Evolutionary conservation across 768 basidiomycete species (phyloP), one percentile per base, ranked within the genome.

Genomic region (Pleurotus eryngii): DNA sequence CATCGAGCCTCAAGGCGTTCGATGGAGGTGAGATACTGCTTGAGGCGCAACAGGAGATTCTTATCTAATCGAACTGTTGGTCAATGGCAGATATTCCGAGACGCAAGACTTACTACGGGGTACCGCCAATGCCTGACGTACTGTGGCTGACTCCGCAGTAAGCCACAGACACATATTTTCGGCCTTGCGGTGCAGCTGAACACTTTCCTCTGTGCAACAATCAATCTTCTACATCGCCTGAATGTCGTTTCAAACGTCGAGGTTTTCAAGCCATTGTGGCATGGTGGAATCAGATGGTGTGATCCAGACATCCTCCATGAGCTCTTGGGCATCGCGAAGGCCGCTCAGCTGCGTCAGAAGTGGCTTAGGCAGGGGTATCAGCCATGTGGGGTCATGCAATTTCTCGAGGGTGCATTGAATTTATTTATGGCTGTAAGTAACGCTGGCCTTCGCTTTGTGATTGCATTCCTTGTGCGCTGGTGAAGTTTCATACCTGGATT

Each of bases 231-330:
- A 64, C 61, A 74, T 58, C 0, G 60, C 57, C 0, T 53, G 46
- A 30, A 61, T 58, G 0, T 57, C 57, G 5, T 58, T 57, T n/a
- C 65, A 67, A 2, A 74, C 64, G 4, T 67, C 60, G 1, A 45
- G 15, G 49, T 77, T 70, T 6, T 68, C 61, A 0, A 76, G 64
- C 75, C 76, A 78, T 5, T 49, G 49, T 5, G 67, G 72, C 0
- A 62, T 42, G 5, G 57, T 39, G 3, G 20, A 55, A 0, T 35
- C 24, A 2, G 64, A 49, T 0, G 62, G 64, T 0, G 56, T 61
- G 5, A 75, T 72, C 73, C 73, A 76, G 0, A 76, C 64, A 45
- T 76, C 74, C 37, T 75, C 67, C 67, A 76, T 69, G 0, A 80
- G 61, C 0, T 37, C 50, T 0, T 69, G 43, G 35, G 61, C 43